These are phyloP conservation scores for Dryas integrifolia DNA, from an alignment of 331 rosid genomes.

Conservation along the genomic window DNA sequence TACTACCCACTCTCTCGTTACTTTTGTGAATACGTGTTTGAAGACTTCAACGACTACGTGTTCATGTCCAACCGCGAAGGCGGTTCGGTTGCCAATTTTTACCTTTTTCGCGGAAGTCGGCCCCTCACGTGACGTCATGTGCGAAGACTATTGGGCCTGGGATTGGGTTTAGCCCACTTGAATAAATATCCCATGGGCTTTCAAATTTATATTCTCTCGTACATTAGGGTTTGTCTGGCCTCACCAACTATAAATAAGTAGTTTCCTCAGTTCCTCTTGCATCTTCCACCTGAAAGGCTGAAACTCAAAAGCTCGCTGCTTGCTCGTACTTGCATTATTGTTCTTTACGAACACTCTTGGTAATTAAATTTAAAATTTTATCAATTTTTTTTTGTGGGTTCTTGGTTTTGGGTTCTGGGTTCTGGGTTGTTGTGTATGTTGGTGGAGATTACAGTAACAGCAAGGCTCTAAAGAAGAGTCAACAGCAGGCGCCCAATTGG, in stretches of 20 bases:
- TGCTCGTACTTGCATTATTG: neutral
- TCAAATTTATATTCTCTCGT: neutral
- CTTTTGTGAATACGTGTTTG: neutral
- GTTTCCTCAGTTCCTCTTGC: accelerated
- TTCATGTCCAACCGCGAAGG: neutral
- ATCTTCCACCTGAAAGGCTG: no score
- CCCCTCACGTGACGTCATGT: neutral
- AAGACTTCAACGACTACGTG: neutral
- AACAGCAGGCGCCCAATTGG: slow-evolving; percentile 58
- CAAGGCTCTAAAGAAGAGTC: slow-evolving; percentile 62
- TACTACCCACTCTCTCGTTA: neutral
- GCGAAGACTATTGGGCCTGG: neutral
- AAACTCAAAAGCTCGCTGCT: neutral
- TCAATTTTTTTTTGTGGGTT: neutral
- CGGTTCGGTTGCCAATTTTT: neutral
- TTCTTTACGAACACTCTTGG: neutral
- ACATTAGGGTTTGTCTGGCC: slow-evolving; percentile 4
- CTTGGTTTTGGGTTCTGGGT: neutral
- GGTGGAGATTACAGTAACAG: no score
- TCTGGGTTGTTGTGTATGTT: neutral
- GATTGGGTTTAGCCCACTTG: neutral
- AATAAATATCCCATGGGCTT: neutral
- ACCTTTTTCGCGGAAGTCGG: neutral
- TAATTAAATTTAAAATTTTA: neutral
- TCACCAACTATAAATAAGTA: neutral